These are phyloP conservation scores for Hagleromyces aurorensis DNA, from an alignment of 805 yeast species.

Conservation along the genomic window DNA sequence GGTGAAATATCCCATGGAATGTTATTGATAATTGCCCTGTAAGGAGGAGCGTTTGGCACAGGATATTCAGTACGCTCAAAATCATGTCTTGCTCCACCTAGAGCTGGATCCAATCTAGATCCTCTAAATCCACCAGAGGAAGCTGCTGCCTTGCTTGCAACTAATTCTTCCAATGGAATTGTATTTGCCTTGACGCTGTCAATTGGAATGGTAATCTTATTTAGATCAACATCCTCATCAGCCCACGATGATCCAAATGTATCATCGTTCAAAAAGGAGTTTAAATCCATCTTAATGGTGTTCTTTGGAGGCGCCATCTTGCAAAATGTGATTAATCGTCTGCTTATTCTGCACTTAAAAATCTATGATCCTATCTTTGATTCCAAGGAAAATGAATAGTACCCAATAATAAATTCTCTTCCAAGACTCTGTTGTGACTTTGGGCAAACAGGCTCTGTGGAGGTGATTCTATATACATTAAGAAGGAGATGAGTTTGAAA, in stretches of 20 bases:
- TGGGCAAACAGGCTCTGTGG: too few species aligned
- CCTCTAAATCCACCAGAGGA: slow-evolving; percentile 20
- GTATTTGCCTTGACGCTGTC: slow-evolving; percentile 24
- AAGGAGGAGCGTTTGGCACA: slow-evolving; percentile 88
- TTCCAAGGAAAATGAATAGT: too few species aligned
- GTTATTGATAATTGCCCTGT: slow-evolving; percentile 79
- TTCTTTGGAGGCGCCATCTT: slow-evolving; percentile 57
- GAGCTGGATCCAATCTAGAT: slow-evolving; percentile 33
- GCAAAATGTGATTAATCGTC: too few species aligned
- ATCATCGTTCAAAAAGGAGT: slow-evolving; percentile 74
- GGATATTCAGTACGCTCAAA: slow-evolving; percentile 62
- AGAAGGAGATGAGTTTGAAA: too few species aligned
- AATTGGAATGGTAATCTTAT: slow-evolving; percentile 49
- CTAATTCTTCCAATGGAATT: slow-evolving; percentile 25
- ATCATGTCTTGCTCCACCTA: slow-evolving; percentile 33
- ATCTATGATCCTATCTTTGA: background rate
- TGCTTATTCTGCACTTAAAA: background rate
- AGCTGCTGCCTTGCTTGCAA: slow-evolving; percentile 20
- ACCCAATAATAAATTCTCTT: too few species aligned
- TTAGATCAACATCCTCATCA: slow-evolving; percentile 71
- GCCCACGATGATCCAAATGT: slow-evolving; percentile 75
- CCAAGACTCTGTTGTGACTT: too few species aligned
- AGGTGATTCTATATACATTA: too few species aligned
- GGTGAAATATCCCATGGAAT: slow-evolving; percentile 78
- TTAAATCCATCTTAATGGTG: slow-evolving; percentile 73